phyloP scores from a whole-genome alignment of 805 yeast genomes.

The Candida suzukii region DNA sequence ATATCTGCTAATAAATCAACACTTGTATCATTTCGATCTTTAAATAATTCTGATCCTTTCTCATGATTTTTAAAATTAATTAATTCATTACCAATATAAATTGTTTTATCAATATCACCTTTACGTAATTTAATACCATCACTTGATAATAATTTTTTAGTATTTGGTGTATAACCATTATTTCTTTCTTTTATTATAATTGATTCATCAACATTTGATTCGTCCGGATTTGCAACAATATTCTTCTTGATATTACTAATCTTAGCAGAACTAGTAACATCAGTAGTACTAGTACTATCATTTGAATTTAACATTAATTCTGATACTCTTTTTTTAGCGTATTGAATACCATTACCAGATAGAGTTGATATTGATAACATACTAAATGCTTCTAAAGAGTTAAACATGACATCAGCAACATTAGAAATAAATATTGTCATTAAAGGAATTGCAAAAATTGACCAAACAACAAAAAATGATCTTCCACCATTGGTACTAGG shows the following conservation, averaged over 20 bases:
- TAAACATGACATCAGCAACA: slow-evolving; percentile 54
- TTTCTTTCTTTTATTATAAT: no score
- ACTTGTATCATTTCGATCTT: neutral
- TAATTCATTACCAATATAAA: neutral
- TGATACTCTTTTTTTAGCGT: neutral
- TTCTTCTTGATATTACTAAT: no score
- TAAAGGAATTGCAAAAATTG: slow-evolving; percentile 74
- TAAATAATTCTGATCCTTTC: neutral
- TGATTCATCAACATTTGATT: no score
- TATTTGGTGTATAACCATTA: no score
- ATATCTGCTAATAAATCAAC: neutral
- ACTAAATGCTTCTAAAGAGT: slow-evolving; percentile 13
- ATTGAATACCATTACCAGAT: slow-evolving; percentile 1
- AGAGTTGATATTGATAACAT: slow-evolving; percentile 2
- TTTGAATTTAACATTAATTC: slow-evolving; percentile 1
- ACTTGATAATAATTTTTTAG: no score
- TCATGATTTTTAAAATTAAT: neutral
- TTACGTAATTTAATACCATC: no score
- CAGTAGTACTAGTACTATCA: neutral
- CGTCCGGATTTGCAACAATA: no score
- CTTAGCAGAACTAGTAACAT: no score
- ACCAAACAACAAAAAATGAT: slow-evolving; percentile 74
- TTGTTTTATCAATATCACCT: no score
- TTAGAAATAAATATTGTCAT: slow-evolving; percentile 77
- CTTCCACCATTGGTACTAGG: slow-evolving; percentile 62